These are phyloP conservation scores for Cladosporium sp. DNA, from an alignment of 2,329 filamentous ascomycete species.

Conservation along the genomic window DNA sequence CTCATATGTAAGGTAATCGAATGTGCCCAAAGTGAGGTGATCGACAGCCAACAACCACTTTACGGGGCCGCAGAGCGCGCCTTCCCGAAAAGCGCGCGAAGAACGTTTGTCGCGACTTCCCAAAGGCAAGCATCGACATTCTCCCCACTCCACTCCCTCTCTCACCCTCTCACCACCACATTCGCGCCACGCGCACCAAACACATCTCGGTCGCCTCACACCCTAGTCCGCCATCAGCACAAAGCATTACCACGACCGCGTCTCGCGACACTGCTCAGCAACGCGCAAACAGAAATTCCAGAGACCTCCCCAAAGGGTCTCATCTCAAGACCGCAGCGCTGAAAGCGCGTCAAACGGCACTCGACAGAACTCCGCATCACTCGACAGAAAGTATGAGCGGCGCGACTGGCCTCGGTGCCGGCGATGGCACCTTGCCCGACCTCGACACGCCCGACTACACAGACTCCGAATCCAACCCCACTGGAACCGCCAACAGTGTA, in stretches of 20 bases:
- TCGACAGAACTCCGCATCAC: not conserved
- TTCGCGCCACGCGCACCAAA: slow-evolving; percentile 8
- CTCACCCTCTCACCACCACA: not conserved
- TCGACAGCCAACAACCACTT: slow-evolving; percentile 4
- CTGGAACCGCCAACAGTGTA: slow-evolving; percentile 75
- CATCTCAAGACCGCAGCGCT: not conserved
- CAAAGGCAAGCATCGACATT: slow-evolving; percentile 1
- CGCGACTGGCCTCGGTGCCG: slow-evolving; percentile 25
- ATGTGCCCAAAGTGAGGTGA: not conserved
- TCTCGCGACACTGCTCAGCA: not conserved
- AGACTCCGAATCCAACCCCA: slow-evolving; percentile 66
- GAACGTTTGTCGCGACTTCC: slow-evolving; percentile 8
- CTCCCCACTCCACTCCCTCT: not conserved
- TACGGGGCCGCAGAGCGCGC: slow-evolving; percentile 1
- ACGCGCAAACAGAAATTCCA: slow-evolving; percentile 11
- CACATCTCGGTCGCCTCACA: not conserved
- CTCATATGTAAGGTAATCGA: not conserved
- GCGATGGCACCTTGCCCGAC: slow-evolving; percentile 35
- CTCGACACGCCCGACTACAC: slow-evolving; percentile 65
- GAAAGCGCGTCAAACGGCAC: slow-evolving; percentile 11
- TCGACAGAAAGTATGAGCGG: slow-evolving; percentile 6
- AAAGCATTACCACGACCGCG: not conserved
- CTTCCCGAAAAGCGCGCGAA: slow-evolving; percentile 1
- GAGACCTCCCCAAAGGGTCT: not conserved
- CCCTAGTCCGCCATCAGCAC: slow-evolving; percentile 1